Evolutionary conservation across 768 basidiomycete genomes (phyloP).

Genomic region (Lyophyllum shimeji): DNA sequence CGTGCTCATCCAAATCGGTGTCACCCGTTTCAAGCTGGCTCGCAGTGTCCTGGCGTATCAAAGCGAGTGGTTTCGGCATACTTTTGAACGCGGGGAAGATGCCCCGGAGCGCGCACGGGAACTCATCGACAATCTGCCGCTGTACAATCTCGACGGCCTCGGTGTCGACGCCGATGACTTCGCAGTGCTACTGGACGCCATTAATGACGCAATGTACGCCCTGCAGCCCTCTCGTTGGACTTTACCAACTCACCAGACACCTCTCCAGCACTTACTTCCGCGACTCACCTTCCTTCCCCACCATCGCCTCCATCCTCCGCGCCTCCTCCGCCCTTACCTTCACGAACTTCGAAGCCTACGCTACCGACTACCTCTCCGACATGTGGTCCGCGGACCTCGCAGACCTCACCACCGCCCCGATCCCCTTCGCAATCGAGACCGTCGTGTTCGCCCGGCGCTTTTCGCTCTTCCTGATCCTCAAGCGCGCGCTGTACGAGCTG

Average conservation of each 20-base stretch:
- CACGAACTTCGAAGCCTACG: conserved; percentile 25
- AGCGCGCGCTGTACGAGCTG: conserved; percentile 39
- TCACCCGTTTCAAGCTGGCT: conserved; percentile 15
- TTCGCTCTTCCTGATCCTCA: conserved; percentile 28
- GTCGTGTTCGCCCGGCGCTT: conserved; percentile 30
- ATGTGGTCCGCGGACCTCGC: conserved; percentile 32
- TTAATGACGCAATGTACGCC: conserved; percentile 33
- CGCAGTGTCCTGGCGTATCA: conserved; percentile 17
- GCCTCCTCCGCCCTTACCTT: conserved; percentile 34
- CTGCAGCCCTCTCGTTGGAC: background rate
- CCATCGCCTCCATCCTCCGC: conserved; percentile 32
- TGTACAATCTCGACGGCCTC: conserved; percentile 3
- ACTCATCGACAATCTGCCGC: background rate
- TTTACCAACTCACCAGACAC: conserved; percentile 8
- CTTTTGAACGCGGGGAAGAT: conserved; percentile 11
- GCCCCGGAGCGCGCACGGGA: background rate
- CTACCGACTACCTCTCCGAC: conserved; percentile 26
- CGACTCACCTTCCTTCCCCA: conserved; percentile 25
- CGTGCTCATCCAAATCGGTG: conserved; percentile 10
- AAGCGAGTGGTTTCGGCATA: conserved; percentile 16
- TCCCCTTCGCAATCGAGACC: conserved; percentile 27
- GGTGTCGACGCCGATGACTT: conserved; percentile 28
- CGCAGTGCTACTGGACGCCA: conserved; percentile 25
- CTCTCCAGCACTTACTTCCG: conserved; percentile 14
- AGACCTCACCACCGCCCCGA: conserved; percentile 16